Evolutionary conservation across 441 rosid genomes (phyloP), one percentile per base, ranked within the genome.

Genomic region (Eutrema salsugineum): DNA sequence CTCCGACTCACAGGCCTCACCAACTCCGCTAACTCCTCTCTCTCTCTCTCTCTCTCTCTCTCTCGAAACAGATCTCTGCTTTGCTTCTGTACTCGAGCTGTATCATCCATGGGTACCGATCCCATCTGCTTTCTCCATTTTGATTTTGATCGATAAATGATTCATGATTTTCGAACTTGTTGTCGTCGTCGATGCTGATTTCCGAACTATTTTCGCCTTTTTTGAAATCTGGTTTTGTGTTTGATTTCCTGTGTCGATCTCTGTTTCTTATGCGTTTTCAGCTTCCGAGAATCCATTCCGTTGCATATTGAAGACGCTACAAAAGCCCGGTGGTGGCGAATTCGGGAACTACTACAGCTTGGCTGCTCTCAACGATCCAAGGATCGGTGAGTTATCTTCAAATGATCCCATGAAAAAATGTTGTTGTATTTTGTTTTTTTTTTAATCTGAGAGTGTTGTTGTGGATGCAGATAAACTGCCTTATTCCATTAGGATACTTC

Each of bases 401-500:
- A 1, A 11, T 44, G 49, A 10, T 19, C 46, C 46, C 22, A 11
- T 27, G 68, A 17, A 40, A 40, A 40, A 3, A 2, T 19, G 44
- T 20, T 35, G 30, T 15, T n/a, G 24, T n/a, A n/a, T n/a, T n/a
- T n/a, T 40, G 22, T 4, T 1, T 0, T 3, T 17, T 42, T 19
- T 15, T 49, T 20, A 48, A 27, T 11, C 19, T 24, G 33, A 69
- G 56, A 60, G 47, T 71, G 55, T 53, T 76, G 72, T 56, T 61
- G 66, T 32, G 70, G 48, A 73, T 81, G 56, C 83, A 87, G 92
- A 83, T 73, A 85, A 69, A 68, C 74, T 87, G 16, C 92, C 92
- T 3, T 87, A 81, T 76, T 87, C 87, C 2, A 84, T 87, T 61
- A 84, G 83, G 80, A 87, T 87, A 53, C 87, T 87, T 40, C 87